Evolutionary conservation across 345 rosid genomes (phyloP).

Genomic region (Gossypium herbaceum): DNA sequence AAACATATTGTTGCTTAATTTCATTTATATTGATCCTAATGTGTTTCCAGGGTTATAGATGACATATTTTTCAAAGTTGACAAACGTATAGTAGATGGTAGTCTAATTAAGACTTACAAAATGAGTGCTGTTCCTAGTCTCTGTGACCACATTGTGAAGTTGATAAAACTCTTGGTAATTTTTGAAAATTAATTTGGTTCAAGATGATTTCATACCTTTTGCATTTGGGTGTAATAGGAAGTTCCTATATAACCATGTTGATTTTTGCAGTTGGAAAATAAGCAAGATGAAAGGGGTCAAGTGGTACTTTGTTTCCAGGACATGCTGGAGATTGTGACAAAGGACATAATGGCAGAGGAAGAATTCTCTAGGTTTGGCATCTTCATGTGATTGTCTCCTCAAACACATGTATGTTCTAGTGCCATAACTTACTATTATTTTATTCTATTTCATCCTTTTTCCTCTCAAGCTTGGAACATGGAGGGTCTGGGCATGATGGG

Average conservation of each 20-base stretch:
- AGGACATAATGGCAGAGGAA: slow-evolving; percentile 89
- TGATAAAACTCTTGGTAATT: slow-evolving; percentile 79
- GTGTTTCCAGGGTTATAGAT: slow-evolving; percentile 61
- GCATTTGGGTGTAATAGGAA: background rate
- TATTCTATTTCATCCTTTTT: background rate
- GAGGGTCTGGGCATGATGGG: slow-evolving; percentile 71
- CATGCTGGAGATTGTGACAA: slow-evolving; percentile 91
- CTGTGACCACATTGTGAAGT: slow-evolving; percentile 74
- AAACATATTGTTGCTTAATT: background rate
- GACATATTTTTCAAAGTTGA: slow-evolving; percentile 61
- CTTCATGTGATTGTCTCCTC: slow-evolving; percentile 17
- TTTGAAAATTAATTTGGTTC: slow-evolving; percentile 9
- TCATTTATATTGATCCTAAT: slow-evolving; percentile 7
- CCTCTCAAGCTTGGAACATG: slow-evolving; percentile 60
- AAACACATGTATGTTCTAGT: slow-evolving; percentile 4
- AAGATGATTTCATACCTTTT: background rate
- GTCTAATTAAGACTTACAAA: slow-evolving; percentile 52
- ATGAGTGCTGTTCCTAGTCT: slow-evolving; percentile 93
- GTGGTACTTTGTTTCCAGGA: slow-evolving; percentile 96
- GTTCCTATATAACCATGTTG: slow-evolving; percentile 17
- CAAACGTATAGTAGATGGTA: slow-evolving; percentile 31
- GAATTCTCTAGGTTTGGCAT: slow-evolving; percentile 51
- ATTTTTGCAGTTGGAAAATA: slow-evolving; percentile 60
- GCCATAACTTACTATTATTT: slow-evolving; percentile 13
- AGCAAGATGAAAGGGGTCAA: slow-evolving; percentile 67